Evolutionary conservation across 2,329 filamentous ascomycete species (phyloP).

Genomic region (Fusarium xyrophilum): DNA sequence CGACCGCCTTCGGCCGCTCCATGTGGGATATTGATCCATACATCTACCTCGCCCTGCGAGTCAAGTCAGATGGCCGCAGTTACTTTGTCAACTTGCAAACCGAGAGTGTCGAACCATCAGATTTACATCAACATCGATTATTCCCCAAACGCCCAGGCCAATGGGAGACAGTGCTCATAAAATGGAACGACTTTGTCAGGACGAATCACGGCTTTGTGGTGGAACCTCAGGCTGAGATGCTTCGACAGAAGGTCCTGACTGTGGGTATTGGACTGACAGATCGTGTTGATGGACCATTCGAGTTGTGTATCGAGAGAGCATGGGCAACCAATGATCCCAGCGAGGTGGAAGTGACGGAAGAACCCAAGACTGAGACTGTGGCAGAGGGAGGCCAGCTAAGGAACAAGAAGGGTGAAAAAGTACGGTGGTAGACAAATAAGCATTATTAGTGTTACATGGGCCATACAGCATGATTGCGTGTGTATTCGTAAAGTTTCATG

Average conservation of each 20-base stretch:
- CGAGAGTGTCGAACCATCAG: conserved; percentile 90
- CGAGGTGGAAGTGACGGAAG: conserved; percentile 39
- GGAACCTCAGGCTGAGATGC: conserved; percentile 89
- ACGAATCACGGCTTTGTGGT: conserved; percentile 93
- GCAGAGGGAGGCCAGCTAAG: conserved; percentile 43
- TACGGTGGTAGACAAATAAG: conserved; percentile 46
- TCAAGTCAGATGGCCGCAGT: conserved; percentile 88
- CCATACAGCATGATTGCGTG: neutral
- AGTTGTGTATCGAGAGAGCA: conserved; percentile 81
- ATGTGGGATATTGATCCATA: conserved; percentile 93
- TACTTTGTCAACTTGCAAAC: conserved; percentile 98
- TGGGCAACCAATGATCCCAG: conserved; percentile 80
- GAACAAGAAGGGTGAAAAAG: conserved; percentile 49
- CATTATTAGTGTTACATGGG: neutral
- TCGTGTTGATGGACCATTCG: conserved; percentile 85
- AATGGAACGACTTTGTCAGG: conserved; percentile 90
- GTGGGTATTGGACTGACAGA: conserved; percentile 91
- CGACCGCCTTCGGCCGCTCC: conserved; percentile 84
- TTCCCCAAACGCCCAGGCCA: conserved; percentile 79
- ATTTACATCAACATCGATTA: conserved; percentile 92
- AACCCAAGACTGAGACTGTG: conserved; percentile 14
- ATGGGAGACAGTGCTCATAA: conserved; percentile 95
- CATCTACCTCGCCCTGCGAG: conserved; percentile 81
- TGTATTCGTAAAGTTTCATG: conserved; percentile 12
- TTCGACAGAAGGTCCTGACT: conserved; percentile 83